Percentiles rank a stretch among this genome's conserved stretches.
These are phyloP conservation scores for Backusella mclennaniae DNA, from an alignment of 192 early-diverging fungal genomes.

Conservation along the genomic window DNA sequence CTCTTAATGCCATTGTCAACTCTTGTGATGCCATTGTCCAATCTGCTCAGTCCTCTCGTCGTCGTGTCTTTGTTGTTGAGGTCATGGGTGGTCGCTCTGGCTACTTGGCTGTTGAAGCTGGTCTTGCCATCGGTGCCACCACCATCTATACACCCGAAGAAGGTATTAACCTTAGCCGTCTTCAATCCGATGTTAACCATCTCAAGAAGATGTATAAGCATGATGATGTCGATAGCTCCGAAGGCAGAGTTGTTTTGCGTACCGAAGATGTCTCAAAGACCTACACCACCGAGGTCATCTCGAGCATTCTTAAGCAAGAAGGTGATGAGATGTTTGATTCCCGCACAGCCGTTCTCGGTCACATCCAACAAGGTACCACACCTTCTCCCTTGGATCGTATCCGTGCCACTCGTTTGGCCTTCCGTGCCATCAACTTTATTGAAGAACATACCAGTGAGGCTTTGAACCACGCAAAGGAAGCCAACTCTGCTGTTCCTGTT, in stretches of 20 bases:
- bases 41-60: slow-evolving; percentile 85
- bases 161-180: slow-evolving; percentile 70
- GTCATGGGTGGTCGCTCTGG: slow-evolving; percentile 96
- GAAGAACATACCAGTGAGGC: slow-evolving; percentile 60
- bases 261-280: slow-evolving; percentile 74
- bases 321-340: slow-evolving; percentile 87
- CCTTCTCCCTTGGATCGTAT: slow-evolving; percentile 95
- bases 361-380: slow-evolving; percentile 93
- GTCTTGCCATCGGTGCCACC: slow-evolving; percentile 84
- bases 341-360: slow-evolving; percentile 87
- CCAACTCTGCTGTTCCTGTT: slow-evolving; percentile 48
- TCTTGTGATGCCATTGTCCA: slow-evolving; percentile 91
- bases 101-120: slow-evolving; percentile 86
- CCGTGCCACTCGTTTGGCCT: slow-evolving; percentile 86
- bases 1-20: slow-evolving; percentile 90
- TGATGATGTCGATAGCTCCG: slow-evolving; percentile 66
- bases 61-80: slow-evolving; percentile 96
- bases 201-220: slow-evolving; percentile 73
- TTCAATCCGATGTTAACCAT: slow-evolving; percentile 87
- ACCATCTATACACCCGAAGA: slow-evolving; percentile 94
- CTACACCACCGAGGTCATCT: slow-evolving; percentile 89
- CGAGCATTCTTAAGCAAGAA: slow-evolving; percentile 84
- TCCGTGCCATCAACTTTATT: slow-evolving; percentile 82
- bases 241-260: slow-evolving; percentile 86
- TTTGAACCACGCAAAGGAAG: slow-evolving; percentile 41